Percentiles rank a stretch among this genome's conserved stretches.
Evolutionary conservation across 352 stramenopile genomes (phyloP).

Genomic region (Pythium coloratum): DNA sequence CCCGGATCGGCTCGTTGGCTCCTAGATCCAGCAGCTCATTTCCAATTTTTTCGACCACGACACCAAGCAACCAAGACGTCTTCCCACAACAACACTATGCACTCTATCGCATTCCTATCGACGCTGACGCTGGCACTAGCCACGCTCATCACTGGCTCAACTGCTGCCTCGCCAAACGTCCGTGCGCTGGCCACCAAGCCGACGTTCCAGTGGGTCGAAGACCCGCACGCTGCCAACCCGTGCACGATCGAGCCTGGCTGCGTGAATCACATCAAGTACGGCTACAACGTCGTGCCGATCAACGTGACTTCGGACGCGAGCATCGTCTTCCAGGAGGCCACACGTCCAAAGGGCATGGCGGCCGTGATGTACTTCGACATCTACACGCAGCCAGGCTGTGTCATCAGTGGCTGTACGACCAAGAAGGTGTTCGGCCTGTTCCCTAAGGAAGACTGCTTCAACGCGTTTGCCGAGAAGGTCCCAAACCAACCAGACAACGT

Average conservation of each 20-base stretch:
- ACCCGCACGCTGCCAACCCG: conserved; percentile 42
- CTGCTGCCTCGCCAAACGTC: not conserved
- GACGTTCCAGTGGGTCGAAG: conserved; percentile 43
- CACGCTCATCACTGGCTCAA: not conserved
- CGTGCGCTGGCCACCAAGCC: conserved; percentile 14
- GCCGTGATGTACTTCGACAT: conserved; percentile 49
- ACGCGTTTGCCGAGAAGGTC: conserved; percentile 35
- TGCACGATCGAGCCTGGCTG: conserved; percentile 40
- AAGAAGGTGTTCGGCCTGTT: conserved; percentile 33
- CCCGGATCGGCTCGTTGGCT: not conserved
- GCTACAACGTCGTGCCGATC: conserved; percentile 47
- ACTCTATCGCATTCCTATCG: not conserved
- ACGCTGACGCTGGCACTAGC: not conserved
- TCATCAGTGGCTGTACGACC: conserved; percentile 37
- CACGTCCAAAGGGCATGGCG: conserved; percentile 34
- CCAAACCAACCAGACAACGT: conserved; percentile 38
- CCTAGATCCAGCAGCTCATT: not conserved
- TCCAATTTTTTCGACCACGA: not conserved
- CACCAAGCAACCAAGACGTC: not conserved
- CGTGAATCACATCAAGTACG: conserved; percentile 53
- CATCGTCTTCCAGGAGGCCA: conserved; percentile 44
- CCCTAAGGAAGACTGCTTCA: conserved; percentile 51
- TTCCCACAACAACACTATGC: not conserved
- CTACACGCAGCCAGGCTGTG: conserved; percentile 52
- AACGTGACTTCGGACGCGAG: conserved; percentile 37